These are phyloP conservation scores for Monosporascus sp. DNA, from an alignment of 2,329 filamentous ascomycete genomes.

Conservation along the genomic window DNA sequence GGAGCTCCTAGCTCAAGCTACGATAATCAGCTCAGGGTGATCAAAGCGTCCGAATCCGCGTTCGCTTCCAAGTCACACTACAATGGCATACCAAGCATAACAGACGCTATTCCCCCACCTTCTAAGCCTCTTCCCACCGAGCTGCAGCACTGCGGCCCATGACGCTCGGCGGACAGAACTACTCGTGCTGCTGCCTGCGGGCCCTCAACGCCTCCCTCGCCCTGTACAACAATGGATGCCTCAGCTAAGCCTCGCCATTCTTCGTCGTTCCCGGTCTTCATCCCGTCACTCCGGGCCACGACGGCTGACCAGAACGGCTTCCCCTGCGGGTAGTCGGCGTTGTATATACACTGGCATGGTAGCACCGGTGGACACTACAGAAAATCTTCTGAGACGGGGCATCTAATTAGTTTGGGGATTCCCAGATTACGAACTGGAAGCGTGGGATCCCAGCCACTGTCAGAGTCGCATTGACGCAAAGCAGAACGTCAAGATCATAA, in stretches of 20 bases:
- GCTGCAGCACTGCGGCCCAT: conserved; percentile 8
- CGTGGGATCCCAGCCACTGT: too few species aligned
- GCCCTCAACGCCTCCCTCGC: conserved; percentile 22
- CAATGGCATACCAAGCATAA: conserved; percentile 8
- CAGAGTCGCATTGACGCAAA: too few species aligned
- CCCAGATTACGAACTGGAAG: too few species aligned
- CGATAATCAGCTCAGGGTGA: too few species aligned
- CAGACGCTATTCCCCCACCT: conserved; percentile 19
- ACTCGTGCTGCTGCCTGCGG: conserved; percentile 24
- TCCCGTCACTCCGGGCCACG: conserved; percentile 11
- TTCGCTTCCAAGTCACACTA: not conserved
- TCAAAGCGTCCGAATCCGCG: too few species aligned
- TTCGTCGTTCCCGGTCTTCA: conserved; percentile 18
- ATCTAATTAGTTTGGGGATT: too few species aligned
- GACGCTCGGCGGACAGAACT: conserved; percentile 22
- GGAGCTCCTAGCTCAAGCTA: too few species aligned
- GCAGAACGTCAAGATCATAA: too few species aligned
- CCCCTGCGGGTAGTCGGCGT: conserved; percentile 17
- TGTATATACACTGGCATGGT: too few species aligned
- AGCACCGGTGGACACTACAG: too few species aligned
- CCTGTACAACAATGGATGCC: conserved; percentile 10
- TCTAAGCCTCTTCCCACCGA: conserved; percentile 7
- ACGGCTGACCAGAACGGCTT: conserved; percentile 12
- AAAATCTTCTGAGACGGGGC: too few species aligned
- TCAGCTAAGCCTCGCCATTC: conserved; percentile 16